Conservation (phyloP, 345 rosid species). For the Turnera subulata region DNA sequence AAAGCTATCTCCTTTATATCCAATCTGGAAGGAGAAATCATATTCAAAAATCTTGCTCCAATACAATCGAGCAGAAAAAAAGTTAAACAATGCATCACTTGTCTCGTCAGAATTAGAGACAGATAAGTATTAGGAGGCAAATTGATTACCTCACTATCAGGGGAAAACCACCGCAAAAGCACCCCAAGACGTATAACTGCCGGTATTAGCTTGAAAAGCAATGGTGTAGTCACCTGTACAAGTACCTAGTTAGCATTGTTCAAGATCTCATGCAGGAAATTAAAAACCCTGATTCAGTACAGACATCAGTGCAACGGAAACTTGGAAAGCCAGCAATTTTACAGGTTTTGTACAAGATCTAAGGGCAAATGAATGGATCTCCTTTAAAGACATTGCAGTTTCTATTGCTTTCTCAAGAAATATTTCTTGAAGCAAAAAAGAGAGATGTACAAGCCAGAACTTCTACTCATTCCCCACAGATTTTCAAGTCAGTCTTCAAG, state of each 20-base stretch:
- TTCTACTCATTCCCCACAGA: background rate
- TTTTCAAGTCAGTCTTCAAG: background rate
- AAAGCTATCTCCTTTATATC: conserved; percentile 79
- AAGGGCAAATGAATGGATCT: no score
- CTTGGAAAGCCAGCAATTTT: no score
- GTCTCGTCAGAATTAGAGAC: conserved; percentile 21
- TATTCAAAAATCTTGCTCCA: conserved; percentile 50
- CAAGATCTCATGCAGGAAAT: no score
- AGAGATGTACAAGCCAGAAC: background rate
- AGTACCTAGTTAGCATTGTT: conserved; percentile 2
- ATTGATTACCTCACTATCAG: conserved; percentile 68
- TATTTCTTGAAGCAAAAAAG: background rate
- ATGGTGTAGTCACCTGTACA: conserved; percentile 86
- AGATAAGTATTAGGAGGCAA: conserved; percentile 11
- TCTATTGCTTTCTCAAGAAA: no score
- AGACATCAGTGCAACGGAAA: background rate
- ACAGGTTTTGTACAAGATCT: no score
- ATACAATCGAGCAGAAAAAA: conserved; percentile 3
- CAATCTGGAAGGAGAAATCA: conserved; percentile 64
- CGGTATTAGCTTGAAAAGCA: conserved; percentile 94
- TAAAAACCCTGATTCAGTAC: background rate
- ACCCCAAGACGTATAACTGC: conserved; percentile 90
- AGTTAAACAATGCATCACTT: background rate
- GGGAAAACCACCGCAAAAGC: conserved; percentile 86
- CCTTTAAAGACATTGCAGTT: no score